Evolutionary conservation across 768 basidiomycete genomes (phyloP), one percentile per base, ranked within the genome.

Genomic region (Pluteus cervinus): DNA sequence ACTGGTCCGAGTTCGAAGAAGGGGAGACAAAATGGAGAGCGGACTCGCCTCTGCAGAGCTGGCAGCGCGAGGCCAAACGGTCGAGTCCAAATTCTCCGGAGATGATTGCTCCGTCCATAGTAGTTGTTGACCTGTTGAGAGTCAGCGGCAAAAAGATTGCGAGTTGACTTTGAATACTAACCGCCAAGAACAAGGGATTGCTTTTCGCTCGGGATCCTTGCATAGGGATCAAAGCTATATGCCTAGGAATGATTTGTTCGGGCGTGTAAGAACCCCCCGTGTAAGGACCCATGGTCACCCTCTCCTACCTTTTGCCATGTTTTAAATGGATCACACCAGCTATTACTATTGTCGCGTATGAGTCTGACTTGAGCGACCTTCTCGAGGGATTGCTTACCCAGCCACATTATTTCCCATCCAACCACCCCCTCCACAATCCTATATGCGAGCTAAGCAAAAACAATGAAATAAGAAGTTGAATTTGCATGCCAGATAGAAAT

Each of bases 281-380:
- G n/a, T n/a, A n/a, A n/a, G n/a, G n/a, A n/a, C n/a, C n/a, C n/a
- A n/a, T n/a, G n/a, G n/a, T n/a, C n/a, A n/a, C n/a, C n/a, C n/a
- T n/a, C 16, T 40, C 50, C 41, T 38, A 82, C 81, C 59, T 76
- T 72, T 51, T 82, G 76, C 86, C 86, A 89, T 5, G 77, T 78
- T 57, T 86, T 86, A 74, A 80, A 86, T 1, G 82, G 81, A 48
- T 81, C 80, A 50, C 81, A 85, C 81, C 83, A 86, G 48, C 75
- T 78, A 42, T 76, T 76, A 4, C 75, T 71, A 36, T 38, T 15
- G 33, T 46, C 22, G 39, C 11, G 33, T 36, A 37, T 9, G 10
- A 16, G 7, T 7, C 16, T 23, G 11, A 14, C 7, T 2, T 15
- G 20, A 33, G 22, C 16, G 16, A 40, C 5, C 20, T 21, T 10